Evolutionary conservation across 176 grass and related monocot genomes (phyloP).

Genomic region (Zoysia japonica): DNA sequence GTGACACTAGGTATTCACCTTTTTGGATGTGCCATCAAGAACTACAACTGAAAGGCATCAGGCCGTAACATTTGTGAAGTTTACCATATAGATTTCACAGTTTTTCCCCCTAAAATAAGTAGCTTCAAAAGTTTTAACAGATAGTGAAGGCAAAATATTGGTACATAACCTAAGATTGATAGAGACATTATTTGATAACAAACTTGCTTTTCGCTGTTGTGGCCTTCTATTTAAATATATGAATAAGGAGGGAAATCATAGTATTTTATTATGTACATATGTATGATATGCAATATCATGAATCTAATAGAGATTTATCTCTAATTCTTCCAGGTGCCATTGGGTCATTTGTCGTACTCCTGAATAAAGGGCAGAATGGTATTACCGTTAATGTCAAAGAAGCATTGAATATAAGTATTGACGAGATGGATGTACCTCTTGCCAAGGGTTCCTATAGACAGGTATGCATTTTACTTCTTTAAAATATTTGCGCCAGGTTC

Average conservation of each 20-base stretch:
- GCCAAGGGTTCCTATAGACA: conserved; percentile 31
- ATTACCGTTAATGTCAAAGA: conserved; percentile 45
- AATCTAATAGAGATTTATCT: conserved; percentile 13
- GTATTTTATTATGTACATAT: conserved; percentile 6
- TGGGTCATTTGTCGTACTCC: conserved; percentile 47
- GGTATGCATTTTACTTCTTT: conserved; percentile 47
- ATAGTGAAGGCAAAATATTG: no score
- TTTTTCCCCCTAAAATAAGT: no score
- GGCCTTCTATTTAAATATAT: conserved; percentile 18
- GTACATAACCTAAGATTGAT: neutral
- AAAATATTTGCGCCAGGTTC: conserved; percentile 5
- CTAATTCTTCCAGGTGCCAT: conserved; percentile 51
- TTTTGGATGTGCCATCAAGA: no score
- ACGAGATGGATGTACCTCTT: conserved; percentile 19
- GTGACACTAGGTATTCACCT: neutral
- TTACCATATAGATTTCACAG: no score
- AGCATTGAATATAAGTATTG: conserved; percentile 5
- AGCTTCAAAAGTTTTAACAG: no score
- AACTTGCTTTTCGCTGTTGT: conserved; percentile 1
- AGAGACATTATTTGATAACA: neutral
- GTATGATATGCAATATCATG: neutral
- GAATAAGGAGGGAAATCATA: neutral
- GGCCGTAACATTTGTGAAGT: no score
- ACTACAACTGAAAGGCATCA: no score
- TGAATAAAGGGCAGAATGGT: conserved; percentile 49